A percentile compares a stretch with the other conserved stretches of the same genome.
Evolutionary conservation across 2,329 filamentous ascomycete species (phyloP).

Genomic region (Myrmaecium sp.): DNA sequence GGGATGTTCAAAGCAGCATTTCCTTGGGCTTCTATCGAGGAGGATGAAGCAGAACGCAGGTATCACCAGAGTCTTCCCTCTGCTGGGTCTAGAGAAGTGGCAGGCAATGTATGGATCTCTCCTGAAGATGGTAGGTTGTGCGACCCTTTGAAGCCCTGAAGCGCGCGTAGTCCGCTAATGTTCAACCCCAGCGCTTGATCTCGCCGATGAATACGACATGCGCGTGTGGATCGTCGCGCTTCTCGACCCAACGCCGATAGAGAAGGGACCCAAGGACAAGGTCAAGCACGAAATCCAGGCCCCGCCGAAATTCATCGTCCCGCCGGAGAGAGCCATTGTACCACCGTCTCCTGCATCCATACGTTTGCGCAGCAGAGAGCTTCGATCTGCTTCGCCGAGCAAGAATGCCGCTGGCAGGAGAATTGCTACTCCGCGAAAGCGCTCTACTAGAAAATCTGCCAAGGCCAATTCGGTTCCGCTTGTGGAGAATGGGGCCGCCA

Average conservation of each 20-base stretch:
- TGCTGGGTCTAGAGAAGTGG: conserved; percentile 80
- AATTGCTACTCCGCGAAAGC: conserved; percentile 37
- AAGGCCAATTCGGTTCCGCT: conserved; percentile 28
- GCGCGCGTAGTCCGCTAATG: conserved; percentile 5
- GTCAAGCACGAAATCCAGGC: conserved; percentile 55
- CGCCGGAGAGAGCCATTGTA: conserved; percentile 22
- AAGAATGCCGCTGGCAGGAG: conserved; percentile 31
- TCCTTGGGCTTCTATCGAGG: conserved; percentile 53
- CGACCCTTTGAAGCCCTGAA: background rate
- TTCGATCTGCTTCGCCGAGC: conserved; percentile 42
- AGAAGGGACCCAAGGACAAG: conserved; percentile 46
- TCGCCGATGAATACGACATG: conserved; percentile 80
- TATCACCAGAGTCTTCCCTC: conserved; percentile 71
- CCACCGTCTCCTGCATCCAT: conserved; percentile 11
- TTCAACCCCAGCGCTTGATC: conserved; percentile 47
- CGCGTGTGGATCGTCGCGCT: conserved; percentile 80
- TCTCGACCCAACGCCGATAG: conserved; percentile 71
- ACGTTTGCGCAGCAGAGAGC: conserved; percentile 31
- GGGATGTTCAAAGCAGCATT: conserved; percentile 90
- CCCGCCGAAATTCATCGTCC: conserved; percentile 61
- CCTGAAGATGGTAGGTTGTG: conserved; percentile 45
- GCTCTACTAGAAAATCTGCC: conserved; percentile 25
- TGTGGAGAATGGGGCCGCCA: conserved; percentile 15
- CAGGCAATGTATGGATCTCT: conserved; percentile 91
- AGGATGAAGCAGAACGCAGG: conserved; percentile 60